Conservation (phyloP, 2,329 filamentous ascomycete species). For the Fusarium falciforme region DNA sequence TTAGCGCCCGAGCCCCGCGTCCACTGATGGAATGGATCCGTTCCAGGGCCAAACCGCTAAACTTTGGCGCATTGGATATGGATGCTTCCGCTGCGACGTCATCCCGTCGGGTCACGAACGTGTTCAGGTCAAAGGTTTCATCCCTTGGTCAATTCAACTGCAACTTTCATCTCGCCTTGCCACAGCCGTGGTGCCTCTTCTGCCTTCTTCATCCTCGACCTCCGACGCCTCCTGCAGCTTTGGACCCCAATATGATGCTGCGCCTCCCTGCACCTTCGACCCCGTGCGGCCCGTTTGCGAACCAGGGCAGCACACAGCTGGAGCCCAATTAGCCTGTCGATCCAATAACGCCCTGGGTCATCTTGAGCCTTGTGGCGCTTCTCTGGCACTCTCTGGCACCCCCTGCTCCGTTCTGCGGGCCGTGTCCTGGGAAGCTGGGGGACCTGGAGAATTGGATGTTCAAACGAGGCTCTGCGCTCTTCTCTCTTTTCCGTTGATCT, state of each 20-base stretch:
- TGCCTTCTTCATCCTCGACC: neutral
- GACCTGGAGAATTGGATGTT: neutral
- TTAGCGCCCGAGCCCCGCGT: conserved; percentile 31
- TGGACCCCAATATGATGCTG: conserved; percentile 13
- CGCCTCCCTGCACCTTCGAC: neutral
- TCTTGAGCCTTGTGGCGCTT: conserved; percentile 21
- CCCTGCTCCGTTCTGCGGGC: conserved; percentile 6
- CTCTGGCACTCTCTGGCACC: conserved; percentile 11
- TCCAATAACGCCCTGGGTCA: conserved; percentile 31
- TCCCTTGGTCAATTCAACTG: neutral
- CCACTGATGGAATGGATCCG: neutral
- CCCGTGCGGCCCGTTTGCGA: conserved; percentile 8
- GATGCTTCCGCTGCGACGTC: conserved; percentile 3
- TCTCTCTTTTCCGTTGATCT: conserved; percentile 1
- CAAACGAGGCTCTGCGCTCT: conserved; percentile 31
- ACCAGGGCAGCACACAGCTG: neutral
- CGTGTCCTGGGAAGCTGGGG: conserved; percentile 7
- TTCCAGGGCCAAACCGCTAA: conserved; percentile 18
- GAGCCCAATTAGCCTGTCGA: conserved; percentile 22
- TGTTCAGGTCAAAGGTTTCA: neutral
- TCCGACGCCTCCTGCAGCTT: conserved; percentile 2
- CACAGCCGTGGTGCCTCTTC: neutral
- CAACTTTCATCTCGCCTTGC: neutral
- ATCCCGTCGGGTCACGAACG: conserved; percentile 9
- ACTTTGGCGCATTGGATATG: neutral